Evolutionary conservation across 768 basidiomycete genomes (phyloP), one percentile per base, ranked within the genome.

Genomic region (Trametes meyenii): DNA sequence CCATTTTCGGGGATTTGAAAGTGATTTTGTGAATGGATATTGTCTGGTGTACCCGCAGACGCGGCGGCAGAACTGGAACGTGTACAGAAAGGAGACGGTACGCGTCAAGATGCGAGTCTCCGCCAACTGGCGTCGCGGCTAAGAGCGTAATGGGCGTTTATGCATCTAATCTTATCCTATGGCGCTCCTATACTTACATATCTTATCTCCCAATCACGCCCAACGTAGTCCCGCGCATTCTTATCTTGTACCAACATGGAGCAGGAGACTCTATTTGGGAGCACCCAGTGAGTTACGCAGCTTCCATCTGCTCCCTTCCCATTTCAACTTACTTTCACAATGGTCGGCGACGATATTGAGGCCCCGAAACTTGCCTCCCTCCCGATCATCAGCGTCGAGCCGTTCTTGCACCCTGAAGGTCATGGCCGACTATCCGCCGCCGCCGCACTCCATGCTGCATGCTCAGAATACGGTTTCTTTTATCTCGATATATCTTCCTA

Each of bases 401-500:
- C 92, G 0, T 90, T 86, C 68, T 74, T 89, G 42, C 71, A 74
- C 43, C 62, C 71, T 13, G 71, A 73, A 5, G 59, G 68, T 3
- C 74, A 76, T 33, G 78, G 79, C 23, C 79, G 83, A 45, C 72
- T 75, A 14, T 75, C 79, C 4, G 77, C 80, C 1, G 74, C 76
- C 1, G 79, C 80, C 12, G 83, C 85, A 0, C 74, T 96, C 17
- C 93, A 94, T 67, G 70, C 75, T 0, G 92, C 92, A 8, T 92
- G 92, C 67, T 69, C 89, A 21, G 77, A 89, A 55, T 92, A 85
- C 57, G 94, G 94, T 0, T 96, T 96, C 81, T 95, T 96, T 77
- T 96, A 96, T 73, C 78, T 95, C 48, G 83, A 93, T 62, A 77
- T 94, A 46, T 82, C 85, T 2, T 74, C 79, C 3, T 90, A 79